Evolutionary conservation across 1,284 basidiomycete species (phyloP).

Genomic region (Porphyrellus sp.): DNA sequence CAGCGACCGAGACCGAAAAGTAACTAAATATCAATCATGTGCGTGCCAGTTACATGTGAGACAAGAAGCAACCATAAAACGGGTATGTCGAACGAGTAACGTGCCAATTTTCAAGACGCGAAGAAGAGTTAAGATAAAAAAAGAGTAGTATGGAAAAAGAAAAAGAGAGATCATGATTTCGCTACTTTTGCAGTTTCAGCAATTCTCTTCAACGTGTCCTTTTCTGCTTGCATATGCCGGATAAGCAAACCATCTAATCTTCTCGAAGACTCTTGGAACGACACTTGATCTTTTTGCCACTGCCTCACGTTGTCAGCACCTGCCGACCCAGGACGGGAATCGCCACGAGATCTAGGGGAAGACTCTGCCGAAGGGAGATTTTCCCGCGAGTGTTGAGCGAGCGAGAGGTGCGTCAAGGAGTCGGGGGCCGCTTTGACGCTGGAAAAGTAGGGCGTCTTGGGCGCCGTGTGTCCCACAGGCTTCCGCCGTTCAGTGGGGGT

Average conservation of each 20-base stretch:
- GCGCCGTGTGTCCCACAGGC: slow-evolving; percentile 38
- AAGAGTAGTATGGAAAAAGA: slow-evolving; percentile 1
- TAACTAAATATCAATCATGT: slow-evolving; percentile 24
- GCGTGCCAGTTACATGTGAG: slow-evolving; percentile 30
- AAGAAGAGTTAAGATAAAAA: slow-evolving; percentile 19
- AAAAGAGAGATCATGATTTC: slow-evolving; percentile 24
- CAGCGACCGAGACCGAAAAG: slow-evolving; percentile 3
- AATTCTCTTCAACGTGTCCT: slow-evolving; percentile 69
- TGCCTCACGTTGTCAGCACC: slow-evolving; percentile 30
- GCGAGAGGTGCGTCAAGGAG: slow-evolving; percentile 33
- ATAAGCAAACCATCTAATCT: slow-evolving; percentile 70
- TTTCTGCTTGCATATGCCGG: slow-evolving; percentile 72
- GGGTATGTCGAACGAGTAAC: slow-evolving; percentile 24
- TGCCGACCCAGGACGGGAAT: slow-evolving; percentile 32
- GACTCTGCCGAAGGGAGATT: slow-evolving; percentile 21
- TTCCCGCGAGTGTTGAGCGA: slow-evolving; percentile 32
- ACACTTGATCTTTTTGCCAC: slow-evolving; percentile 40
- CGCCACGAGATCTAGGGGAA: slow-evolving; percentile 3
- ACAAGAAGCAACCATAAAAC: slow-evolving; percentile 19
- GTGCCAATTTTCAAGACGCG: slow-evolving; percentile 11
- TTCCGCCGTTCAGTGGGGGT: slow-evolving; percentile 33
- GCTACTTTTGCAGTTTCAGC: slow-evolving; percentile 43
- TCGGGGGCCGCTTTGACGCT: slow-evolving; percentile 30
- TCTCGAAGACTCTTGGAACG: slow-evolving; percentile 52
- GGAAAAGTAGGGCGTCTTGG: slow-evolving; percentile 32